A percentile compares a stretch with the other conserved stretches of the same genome.
Conservation (phyloP, 1,139 yeast species). For the Yamadazyma taylorii region DNA sequence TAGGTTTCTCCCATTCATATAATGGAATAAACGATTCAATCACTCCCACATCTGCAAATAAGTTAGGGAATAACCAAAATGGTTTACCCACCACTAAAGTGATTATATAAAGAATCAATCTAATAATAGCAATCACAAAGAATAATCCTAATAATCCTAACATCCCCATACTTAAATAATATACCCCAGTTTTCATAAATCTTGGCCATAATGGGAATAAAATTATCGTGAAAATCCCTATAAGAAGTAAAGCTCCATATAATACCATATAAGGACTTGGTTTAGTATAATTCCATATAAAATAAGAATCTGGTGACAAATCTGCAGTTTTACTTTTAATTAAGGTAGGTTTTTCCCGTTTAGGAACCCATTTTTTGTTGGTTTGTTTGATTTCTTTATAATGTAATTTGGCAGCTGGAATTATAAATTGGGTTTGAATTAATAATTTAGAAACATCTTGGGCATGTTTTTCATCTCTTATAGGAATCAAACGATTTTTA, state of each 20-base stretch:
- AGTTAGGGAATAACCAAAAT: conserved; percentile 93
- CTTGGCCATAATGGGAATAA: conserved; percentile 97
- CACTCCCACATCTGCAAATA: conserved; percentile 94
- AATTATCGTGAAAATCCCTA: conserved; percentile 71
- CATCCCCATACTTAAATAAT: conserved; percentile 81
- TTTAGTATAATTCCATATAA: conserved; percentile 81
- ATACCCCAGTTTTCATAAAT: conserved; percentile 85
- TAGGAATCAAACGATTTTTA: conserved; percentile 55
- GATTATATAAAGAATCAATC: conserved; percentile 69
- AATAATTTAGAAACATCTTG: conserved; percentile 62
- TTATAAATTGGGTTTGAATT: conserved; percentile 71
- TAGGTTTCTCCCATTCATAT: conserved; percentile 78
- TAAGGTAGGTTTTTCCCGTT: conserved; percentile 73
- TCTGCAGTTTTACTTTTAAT: conserved; percentile 67
- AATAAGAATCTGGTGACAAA: conserved; percentile 75
- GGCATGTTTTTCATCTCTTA: conserved; percentile 55
- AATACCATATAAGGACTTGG: conserved; percentile 67
- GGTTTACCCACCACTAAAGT: conserved; percentile 66
- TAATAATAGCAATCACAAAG: conserved; percentile 74
- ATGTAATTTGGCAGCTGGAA: conserved; percentile 73
- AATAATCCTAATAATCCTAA: conserved; percentile 75
- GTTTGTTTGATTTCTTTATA: conserved; percentile 67
- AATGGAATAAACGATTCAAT: conserved; percentile 87
- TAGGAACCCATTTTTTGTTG: conserved; percentile 62
- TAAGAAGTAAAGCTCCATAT: conserved; percentile 64